Evolutionary conservation across 805 yeast genomes (phyloP).

Genomic region (Saccharomycopsis sp.): DNA sequence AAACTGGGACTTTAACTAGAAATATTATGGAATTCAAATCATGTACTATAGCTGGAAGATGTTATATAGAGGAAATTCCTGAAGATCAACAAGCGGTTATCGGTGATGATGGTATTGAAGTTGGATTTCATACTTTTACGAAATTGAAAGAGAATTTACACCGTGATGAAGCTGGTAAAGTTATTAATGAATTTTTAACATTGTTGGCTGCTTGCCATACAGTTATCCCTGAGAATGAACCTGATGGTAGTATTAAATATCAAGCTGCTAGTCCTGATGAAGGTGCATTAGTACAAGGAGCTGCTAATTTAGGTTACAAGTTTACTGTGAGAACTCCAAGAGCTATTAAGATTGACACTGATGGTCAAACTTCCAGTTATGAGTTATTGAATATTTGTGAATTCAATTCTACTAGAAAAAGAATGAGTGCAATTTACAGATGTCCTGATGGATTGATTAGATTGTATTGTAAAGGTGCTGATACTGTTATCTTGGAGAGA

Average conservation of each 20-base stretch:
- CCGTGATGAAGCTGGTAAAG: slow-evolving; percentile 32
- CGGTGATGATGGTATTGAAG: slow-evolving; percentile 67
- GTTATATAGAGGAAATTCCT: slow-evolving; percentile 83
- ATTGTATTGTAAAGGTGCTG: slow-evolving; percentile 95
- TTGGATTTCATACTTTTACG: slow-evolving; percentile 69
- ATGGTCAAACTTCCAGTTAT: slow-evolving; percentile 47
- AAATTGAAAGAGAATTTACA: slow-evolving; percentile 44
- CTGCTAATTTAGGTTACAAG: slow-evolving; percentile 78
- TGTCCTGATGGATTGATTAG: slow-evolving; percentile 91
- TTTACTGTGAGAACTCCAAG: slow-evolving; percentile 84
- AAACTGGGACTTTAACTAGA: slow-evolving; percentile 94
- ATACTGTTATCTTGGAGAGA: slow-evolving; percentile 88
- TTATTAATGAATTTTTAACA: slow-evolving; percentile 72
- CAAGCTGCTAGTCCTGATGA: slow-evolving; percentile 99
- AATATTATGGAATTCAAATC: slow-evolving; percentile 95
- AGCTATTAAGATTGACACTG: slow-evolving; percentile 57
- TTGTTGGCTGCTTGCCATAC: slow-evolving; percentile 92
- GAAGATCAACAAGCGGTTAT: slow-evolving; percentile 75
- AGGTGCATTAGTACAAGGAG: slow-evolving; percentile 97
- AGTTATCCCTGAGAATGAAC: slow-evolving; percentile 83
- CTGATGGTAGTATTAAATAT: slow-evolving; percentile 65
- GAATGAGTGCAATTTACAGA: slow-evolving; percentile 93
- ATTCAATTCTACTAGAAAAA: slow-evolving; percentile 92
- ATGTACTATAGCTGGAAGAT: slow-evolving; percentile 86
- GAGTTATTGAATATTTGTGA: slow-evolving; percentile 89